Evolutionary conservation across 2,329 filamentous ascomycete genomes (phyloP).

Genomic region (Penicillium sp.): DNA sequence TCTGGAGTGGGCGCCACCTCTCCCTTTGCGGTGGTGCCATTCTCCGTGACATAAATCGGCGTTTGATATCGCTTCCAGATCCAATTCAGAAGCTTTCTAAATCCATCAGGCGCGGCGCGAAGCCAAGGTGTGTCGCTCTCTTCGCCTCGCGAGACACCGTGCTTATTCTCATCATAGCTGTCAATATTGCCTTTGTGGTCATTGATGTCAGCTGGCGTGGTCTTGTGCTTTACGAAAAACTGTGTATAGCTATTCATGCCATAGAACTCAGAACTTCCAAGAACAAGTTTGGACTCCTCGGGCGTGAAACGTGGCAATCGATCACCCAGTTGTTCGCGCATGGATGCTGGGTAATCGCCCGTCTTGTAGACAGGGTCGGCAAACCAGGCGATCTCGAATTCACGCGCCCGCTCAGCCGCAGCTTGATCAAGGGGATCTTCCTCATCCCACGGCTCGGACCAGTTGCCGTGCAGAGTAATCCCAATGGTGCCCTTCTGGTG

Average conservation of each 20-base stretch:
- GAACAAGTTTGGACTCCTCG: conserved; percentile 68
- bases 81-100: conserved; percentile 72
- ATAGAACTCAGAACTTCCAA: conserved; percentile 82
- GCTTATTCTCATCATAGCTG: conserved; percentile 66
- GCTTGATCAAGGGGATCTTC: conserved; percentile 69
- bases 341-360: conserved; percentile 75
- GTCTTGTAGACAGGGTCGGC: conserved; percentile 75
- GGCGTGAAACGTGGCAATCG: conserved; percentile 71
- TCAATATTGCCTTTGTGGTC: conserved; percentile 76
- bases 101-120: conserved; percentile 69
- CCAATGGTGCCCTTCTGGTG: conserved; percentile 71
- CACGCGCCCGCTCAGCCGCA: conserved; percentile 73
- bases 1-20: conserved; percentile 70
- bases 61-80: conserved; percentile 70
- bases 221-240: conserved; percentile 75
- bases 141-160: conserved; percentile 69
- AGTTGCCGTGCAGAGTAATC: conserved; percentile 78
- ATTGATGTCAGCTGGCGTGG: conserved; percentile 52
- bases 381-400: conserved; percentile 82
- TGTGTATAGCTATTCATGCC: conserved; percentile 88
- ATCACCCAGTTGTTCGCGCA: conserved; percentile 76
- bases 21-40: conserved; percentile 75
- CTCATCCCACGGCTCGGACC: conserved; percentile 75
- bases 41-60: conserved; percentile 82
- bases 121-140: conserved; percentile 80